phyloP scores from a whole-genome alignment of 75 land plant species.

The Cryptomeria japonica region DNA sequence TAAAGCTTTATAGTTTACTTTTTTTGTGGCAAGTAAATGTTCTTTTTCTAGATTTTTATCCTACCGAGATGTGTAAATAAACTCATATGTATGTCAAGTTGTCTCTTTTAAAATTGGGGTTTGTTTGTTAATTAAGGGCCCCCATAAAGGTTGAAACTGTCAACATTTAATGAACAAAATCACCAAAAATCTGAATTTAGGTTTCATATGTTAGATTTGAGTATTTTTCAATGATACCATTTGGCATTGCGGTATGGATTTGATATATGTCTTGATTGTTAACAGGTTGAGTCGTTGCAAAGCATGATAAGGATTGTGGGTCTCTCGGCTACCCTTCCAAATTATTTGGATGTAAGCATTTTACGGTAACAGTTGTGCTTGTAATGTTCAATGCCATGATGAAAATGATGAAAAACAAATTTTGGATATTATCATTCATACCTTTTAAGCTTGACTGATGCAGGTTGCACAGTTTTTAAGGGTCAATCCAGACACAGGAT shows the following conservation, averaged over 20 bases:
- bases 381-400: not conserved
- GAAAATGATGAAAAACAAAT: not conserved
- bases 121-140: not conserved
- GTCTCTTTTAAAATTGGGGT: not conserved
- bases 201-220: too few species aligned
- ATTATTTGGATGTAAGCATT: slow-evolving; percentile 75
- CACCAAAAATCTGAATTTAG: not conserved
- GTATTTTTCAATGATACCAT: not conserved
- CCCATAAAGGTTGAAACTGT: not conserved
- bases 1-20: not conserved
- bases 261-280: not conserved
- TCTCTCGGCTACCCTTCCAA: slow-evolving; percentile 96
- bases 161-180: not conserved
- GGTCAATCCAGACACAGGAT: slow-evolving; percentile 84
- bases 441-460: not conserved
- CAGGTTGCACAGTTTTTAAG: slow-evolving; percentile 96
- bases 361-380: not conserved
- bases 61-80: too few species aligned
- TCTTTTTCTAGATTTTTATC: not conserved
- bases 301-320: slow-evolving; percentile 98
- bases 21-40: not conserved
- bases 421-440: not conserved
- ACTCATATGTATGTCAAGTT: not conserved
- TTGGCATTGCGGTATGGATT: not conserved
- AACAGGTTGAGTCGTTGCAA: slow-evolving; percentile 95